A percentile compares a stretch with the other conserved stretches of the same genome.
Conservation (phyloP, 371 early-diverging fungal genomes). For the Lichtheimia hyalospora region DNA sequence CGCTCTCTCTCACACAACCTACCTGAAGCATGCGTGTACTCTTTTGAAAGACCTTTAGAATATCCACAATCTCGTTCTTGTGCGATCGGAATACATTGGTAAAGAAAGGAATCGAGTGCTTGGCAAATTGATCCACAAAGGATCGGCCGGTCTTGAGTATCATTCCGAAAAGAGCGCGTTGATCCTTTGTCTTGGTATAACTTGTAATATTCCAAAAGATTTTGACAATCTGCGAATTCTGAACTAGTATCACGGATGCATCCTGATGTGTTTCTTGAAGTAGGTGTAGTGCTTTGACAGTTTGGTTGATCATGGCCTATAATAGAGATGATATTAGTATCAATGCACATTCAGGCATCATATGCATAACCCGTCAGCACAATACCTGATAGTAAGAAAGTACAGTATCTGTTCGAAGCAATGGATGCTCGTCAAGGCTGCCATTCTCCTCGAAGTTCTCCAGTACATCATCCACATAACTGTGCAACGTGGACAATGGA, state of each 20-base stretch:
- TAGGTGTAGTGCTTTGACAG: constrained; percentile 37
- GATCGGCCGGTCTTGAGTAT: constrained; percentile 56
- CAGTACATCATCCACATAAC: constrained; percentile 43
- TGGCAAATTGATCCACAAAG: constrained; percentile 69
- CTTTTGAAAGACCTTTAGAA: constrained; percentile 56
- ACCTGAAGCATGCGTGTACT: constrained; percentile 65
- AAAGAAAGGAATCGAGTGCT: constrained; percentile 65
- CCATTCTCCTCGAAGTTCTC: constrained; percentile 45
- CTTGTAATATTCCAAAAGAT: constrained; percentile 55
- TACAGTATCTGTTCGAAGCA: constrained; percentile 46
- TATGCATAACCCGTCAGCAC: no score
- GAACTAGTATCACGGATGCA: constrained; percentile 28
- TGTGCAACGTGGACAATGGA: constrained; percentile 40
- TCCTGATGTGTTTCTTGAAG: constrained; percentile 37
- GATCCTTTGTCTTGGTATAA: constrained; percentile 58
- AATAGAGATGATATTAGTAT: background rate
- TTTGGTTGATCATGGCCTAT: constrained; percentile 57
- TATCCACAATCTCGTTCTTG: constrained; percentile 46
- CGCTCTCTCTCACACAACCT: background rate
- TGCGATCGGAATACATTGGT: constrained; percentile 59
- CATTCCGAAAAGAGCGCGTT: constrained; percentile 46
- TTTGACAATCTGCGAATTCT: constrained; percentile 43
- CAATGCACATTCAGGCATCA: background rate
- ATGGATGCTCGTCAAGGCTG: constrained; percentile 41
- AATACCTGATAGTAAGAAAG: constrained; percentile 52